Percentiles rank a stretch among this genome's conserved stretches.
phyloP scores from a whole-genome alignment of 2,329 filamentous ascomycete genomes.

The Aureobasidium sp. region DNA sequence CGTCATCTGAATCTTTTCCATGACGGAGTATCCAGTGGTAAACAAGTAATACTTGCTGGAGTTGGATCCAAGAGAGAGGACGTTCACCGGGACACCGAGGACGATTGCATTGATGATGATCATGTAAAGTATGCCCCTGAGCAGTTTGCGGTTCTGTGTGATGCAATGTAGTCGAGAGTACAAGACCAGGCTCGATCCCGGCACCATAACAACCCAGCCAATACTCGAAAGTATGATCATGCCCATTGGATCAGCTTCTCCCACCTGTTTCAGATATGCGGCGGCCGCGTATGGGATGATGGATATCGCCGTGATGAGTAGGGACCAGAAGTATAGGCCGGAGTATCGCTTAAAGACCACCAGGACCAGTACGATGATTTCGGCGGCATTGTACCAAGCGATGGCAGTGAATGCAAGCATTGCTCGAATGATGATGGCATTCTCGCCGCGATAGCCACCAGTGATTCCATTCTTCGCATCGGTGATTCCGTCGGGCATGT shows the following conservation, averaged over 20 bases:
- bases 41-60: slow-evolving; percentile 21
- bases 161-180: slow-evolving; percentile 56
- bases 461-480: slow-evolving; percentile 5
- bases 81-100: slow-evolving; percentile 45
- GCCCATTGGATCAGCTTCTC: slow-evolving; percentile 24
- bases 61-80: slow-evolving; percentile 48
- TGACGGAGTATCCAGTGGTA: slow-evolving; percentile 31
- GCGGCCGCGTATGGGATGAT: slow-evolving; percentile 40
- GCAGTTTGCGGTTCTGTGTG: slow-evolving; percentile 36
- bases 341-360: slow-evolving; percentile 39
- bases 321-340: slow-evolving; percentile 43
- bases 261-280: slow-evolving; percentile 37
- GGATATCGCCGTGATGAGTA: slow-evolving; percentile 35
- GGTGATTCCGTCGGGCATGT: slow-evolving; percentile 8
- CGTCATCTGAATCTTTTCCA: slow-evolving; percentile 38
- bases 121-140: slow-evolving; percentile 46
- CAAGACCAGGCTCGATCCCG: slow-evolving; percentile 52
- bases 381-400: slow-evolving; percentile 33
- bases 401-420: slow-evolving; percentile 24
- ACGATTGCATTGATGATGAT: slow-evolving; percentile 48
- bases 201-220: slow-evolving; percentile 51
- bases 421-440: slow-evolving; percentile 20
- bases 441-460: slow-evolving; percentile 20
- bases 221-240: slow-evolving; percentile 39
- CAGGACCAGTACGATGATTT: slow-evolving; percentile 39